These are phyloP conservation scores for Xylaria sp. DNA, from an alignment of 495 filamentous ascomycete species.

Conservation along the genomic window DNA sequence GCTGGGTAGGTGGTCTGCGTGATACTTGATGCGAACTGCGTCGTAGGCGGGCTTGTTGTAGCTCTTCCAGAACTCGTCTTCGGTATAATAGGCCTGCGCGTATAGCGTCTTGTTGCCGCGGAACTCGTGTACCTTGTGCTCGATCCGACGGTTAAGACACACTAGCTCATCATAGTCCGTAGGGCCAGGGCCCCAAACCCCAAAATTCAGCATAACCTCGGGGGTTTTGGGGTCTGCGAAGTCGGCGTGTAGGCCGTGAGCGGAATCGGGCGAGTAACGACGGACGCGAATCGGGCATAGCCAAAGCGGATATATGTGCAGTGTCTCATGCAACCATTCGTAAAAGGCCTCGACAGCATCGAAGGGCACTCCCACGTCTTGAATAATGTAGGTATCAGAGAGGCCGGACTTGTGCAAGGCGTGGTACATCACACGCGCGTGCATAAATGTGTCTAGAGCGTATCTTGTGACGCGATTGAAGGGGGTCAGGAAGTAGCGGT, in stretches of 20 bases:
- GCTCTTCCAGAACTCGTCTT: constrained; percentile 60
- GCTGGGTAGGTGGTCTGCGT: constrained; percentile 52
- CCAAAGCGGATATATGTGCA: constrained; percentile 62
- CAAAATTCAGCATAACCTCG: constrained; percentile 53
- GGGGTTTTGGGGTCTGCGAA: constrained; percentile 39
- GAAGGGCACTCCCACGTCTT: constrained; percentile 61
- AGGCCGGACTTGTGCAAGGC: constrained; percentile 60
- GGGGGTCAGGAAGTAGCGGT: constrained; percentile 58
- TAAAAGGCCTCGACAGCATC: constrained; percentile 49
- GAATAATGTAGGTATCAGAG: constrained; percentile 51
- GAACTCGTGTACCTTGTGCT: constrained; percentile 62
- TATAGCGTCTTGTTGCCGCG: constrained; percentile 65
- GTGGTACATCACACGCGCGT: constrained; percentile 64
- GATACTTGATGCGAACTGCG: constrained; percentile 52
- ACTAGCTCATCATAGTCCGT: constrained; percentile 45
- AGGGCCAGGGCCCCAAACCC: constrained; percentile 54
- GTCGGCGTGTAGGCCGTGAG: constrained; percentile 46
- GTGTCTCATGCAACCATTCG: constrained; percentile 46
- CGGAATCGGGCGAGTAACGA: constrained; percentile 43
- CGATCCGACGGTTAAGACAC: constrained; percentile 63
- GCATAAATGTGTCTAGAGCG: constrained; percentile 61
- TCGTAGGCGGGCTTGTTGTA: constrained; percentile 59
- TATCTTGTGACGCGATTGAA: constrained; percentile 60
- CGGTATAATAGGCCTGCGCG: constrained; percentile 61
- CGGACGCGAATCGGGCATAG: constrained; percentile 58